These are phyloP conservation scores for Ceratocystis cacaofunesta DNA, from an alignment of 2,329 filamentous ascomycete genomes.

Conservation along the genomic window DNA sequence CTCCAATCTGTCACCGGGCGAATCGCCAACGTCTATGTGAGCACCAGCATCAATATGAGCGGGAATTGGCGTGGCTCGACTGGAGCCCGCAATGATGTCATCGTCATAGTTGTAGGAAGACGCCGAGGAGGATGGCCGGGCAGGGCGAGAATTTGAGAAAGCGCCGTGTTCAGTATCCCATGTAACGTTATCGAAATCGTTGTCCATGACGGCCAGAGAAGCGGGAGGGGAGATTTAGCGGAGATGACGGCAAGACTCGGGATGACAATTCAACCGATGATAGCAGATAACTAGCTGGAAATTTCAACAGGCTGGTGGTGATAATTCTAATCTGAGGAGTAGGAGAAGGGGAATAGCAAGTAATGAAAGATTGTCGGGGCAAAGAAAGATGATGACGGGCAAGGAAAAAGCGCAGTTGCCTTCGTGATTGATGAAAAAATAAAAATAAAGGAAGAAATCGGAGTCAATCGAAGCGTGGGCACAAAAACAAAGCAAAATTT, in stretches of 20 bases:
- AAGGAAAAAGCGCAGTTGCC: not conserved
- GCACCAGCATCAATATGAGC: not conserved
- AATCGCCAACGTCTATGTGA: constrained; percentile 15
- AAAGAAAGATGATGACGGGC: not conserved
- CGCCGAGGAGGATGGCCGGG: constrained; percentile 5
- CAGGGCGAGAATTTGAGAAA: constrained; percentile 19
- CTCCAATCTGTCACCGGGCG: constrained; percentile 46
- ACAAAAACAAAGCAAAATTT: not conserved
- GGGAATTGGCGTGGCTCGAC: constrained; percentile 1
- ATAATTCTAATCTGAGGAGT: too few relatives aligned
- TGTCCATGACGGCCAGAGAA: constrained; percentile 32
- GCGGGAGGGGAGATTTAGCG: not conserved
- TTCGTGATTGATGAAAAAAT: not conserved
- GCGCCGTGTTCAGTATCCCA: constrained; percentile 52
- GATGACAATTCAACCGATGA: too few relatives aligned
- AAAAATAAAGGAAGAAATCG: not conserved
- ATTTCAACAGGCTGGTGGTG: too few relatives aligned
- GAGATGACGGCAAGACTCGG: not conserved
- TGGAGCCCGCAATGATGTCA: constrained; percentile 6
- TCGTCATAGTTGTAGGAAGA: constrained; percentile 14
- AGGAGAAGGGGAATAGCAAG: not conserved
- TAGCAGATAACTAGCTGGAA: too few relatives aligned
- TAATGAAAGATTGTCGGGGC: not conserved
- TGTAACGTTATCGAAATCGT: constrained; percentile 68
- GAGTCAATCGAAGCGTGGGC: not conserved